These are phyloP conservation scores for Yarrowia yakushimensis DNA, from an alignment of 805 yeast species.

Conservation along the genomic window DNA sequence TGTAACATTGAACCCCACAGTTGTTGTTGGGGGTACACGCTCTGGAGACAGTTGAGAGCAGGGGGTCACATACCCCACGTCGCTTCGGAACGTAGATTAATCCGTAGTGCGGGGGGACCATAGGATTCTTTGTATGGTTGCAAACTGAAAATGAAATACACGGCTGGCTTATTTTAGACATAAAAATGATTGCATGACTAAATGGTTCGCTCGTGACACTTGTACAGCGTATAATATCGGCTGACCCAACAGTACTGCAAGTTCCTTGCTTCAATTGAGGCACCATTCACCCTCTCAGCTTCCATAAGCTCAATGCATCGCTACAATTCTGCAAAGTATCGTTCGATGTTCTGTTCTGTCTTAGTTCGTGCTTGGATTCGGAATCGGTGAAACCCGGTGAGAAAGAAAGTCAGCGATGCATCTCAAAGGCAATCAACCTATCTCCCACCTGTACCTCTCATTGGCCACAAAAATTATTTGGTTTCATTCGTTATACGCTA, in stretches of 20 bases:
- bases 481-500: constrained; percentile 7
- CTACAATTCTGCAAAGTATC: not conserved
- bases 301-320: too few species aligned
- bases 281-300: too few species aligned
- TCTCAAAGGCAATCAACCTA: not conserved
- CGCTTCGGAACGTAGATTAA: not conserved
- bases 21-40: not conserved
- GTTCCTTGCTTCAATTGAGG: not conserved
- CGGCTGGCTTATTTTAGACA: not conserved
- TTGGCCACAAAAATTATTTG: not conserved
- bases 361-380: not conserved
- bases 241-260: not conserved
- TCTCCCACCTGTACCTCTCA: not conserved
- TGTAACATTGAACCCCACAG: not conserved
- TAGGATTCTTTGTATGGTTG: not conserved
- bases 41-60: not conserved
- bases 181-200: too few species aligned
- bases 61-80: not conserved
- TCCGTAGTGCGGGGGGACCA: not conserved
- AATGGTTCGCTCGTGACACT: not conserved
- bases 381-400: not conserved
- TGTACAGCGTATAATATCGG: too few species aligned
- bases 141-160: too few species aligned
- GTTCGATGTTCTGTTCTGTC: not conserved
- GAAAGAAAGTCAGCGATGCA: not conserved